phyloP scores from a whole-genome alignment of 352 stramenopile genomes.

The Phytophthora sp. region DNA sequence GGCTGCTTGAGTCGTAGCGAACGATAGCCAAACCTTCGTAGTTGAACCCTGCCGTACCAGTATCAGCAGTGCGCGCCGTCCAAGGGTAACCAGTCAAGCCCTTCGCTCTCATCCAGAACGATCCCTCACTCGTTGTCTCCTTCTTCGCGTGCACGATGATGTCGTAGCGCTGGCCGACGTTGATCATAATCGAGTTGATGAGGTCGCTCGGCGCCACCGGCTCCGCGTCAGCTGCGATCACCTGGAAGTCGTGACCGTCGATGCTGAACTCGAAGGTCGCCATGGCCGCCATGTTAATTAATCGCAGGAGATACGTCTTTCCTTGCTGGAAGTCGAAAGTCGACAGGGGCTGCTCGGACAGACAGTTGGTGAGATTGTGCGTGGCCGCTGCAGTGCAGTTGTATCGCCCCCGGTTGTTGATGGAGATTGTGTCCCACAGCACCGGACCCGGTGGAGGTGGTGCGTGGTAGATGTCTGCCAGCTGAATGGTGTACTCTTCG shows the following conservation, averaged over 20 bases:
- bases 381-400: slow-evolving; percentile 22
- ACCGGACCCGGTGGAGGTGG: slow-evolving; percentile 8
- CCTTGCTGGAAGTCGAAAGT: slow-evolving; percentile 23
- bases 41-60: slow-evolving; percentile 18
- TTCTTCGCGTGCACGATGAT: slow-evolving; percentile 31
- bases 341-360: slow-evolving; percentile 12
- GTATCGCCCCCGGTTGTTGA: slow-evolving; percentile 38
- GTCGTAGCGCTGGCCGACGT: slow-evolving; percentile 36
- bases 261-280: slow-evolving; percentile 41
- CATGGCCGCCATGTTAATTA: slow-evolving; percentile 40
- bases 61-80: slow-evolving; percentile 10
- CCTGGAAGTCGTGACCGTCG: slow-evolving; percentile 37
- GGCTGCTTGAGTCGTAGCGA: slow-evolving; percentile 1
- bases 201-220: slow-evolving; percentile 6
- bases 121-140: background rate
- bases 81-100: slow-evolving; percentile 11
- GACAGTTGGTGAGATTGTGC: slow-evolving; percentile 20
- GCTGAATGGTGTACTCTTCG: slow-evolving; percentile 32
- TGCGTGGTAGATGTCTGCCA: slow-evolving; percentile 39
- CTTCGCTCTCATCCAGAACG: slow-evolving; percentile 31
- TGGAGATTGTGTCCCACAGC: slow-evolving; percentile 30
- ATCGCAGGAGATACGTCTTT: slow-evolving; percentile 30
- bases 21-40: slow-evolving; percentile 25
- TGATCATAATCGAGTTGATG: slow-evolving; percentile 29
- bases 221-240: slow-evolving; percentile 32